Conservation (phyloP, 177 flowering plant genomes). For the Vitis hybrid region DNA sequence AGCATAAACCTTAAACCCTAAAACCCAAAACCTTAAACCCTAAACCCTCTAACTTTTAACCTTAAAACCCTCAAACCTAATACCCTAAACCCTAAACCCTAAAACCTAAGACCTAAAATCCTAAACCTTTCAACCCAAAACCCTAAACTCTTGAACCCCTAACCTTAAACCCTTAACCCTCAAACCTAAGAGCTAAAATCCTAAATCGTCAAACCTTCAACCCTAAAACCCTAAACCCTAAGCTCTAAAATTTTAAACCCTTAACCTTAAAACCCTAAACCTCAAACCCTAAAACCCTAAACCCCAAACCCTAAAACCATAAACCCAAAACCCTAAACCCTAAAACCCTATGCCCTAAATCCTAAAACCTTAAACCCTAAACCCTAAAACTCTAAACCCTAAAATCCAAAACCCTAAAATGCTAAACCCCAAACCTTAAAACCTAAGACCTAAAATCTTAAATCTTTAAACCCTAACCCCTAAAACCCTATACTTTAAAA, state of each 20-base stretch:
- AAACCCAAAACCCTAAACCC: too few species aligned
- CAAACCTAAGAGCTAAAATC: background rate
- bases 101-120: background rate
- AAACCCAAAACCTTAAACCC: background rate
- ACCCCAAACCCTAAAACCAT: too few species aligned
- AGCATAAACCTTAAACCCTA: background rate
- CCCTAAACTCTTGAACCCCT: too few species aligned
- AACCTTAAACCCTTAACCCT: background rate
- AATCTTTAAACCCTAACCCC: background rate
- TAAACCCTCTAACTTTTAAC: background rate
- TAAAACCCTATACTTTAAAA: background rate
- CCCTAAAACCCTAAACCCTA: too few species aligned
- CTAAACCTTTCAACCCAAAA: background rate
- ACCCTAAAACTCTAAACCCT: too few species aligned
- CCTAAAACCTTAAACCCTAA: too few species aligned
- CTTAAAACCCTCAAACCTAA: background rate
- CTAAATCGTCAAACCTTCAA: background rate
- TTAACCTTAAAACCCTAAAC: too few species aligned
- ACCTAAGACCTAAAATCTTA: background rate
- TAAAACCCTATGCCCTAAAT: too few species aligned
- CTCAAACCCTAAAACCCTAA: too few species aligned
- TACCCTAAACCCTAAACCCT: slow-evolving; percentile 4
- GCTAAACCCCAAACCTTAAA: too few species aligned
- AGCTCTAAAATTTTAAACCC: too few species aligned
- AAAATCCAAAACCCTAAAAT: too few species aligned